phyloP scores from a whole-genome alignment of 306 rosid genomes.

The Cucurbita argyrosperma region DNA sequence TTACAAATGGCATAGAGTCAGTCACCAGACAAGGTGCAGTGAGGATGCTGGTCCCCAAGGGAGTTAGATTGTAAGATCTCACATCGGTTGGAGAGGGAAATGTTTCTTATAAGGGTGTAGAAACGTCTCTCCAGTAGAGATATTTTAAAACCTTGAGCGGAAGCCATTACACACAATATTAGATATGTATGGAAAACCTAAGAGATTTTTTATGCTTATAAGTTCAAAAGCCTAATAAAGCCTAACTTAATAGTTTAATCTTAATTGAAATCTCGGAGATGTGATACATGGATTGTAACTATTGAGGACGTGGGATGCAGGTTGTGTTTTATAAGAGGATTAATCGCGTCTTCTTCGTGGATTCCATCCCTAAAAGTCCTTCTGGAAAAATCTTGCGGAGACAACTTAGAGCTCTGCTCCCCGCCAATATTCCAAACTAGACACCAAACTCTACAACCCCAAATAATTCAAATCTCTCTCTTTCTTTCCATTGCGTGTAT shows the following conservation, averaged over 20 bases:
- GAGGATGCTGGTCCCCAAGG: too few relatives aligned
- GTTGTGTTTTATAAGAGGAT: slow-evolving; percentile 78
- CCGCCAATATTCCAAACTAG: slow-evolving; percentile 19
- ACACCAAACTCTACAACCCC: background rate
- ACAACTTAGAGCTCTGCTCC: slow-evolving; percentile 39
- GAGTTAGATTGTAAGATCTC: too few relatives aligned
- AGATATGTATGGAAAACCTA: background rate
- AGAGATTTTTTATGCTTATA: background rate
- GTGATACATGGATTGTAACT: background rate
- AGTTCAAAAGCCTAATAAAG: background rate
- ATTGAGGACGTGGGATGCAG: slow-evolving; percentile 21
- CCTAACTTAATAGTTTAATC: background rate
- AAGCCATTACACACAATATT: too few relatives aligned
- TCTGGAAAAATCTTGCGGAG: slow-evolving; percentile 50
- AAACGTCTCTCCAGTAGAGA: too few relatives aligned
- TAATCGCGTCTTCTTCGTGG: slow-evolving; percentile 44
- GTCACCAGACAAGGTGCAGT: too few relatives aligned
- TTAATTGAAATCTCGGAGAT: background rate
- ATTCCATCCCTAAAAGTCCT: slow-evolving; percentile 59
- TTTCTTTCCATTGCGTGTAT: background rate
- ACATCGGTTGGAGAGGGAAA: too few relatives aligned
- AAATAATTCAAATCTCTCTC: background rate
- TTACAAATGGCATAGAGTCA: too few relatives aligned
- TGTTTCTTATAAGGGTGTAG: too few relatives aligned
- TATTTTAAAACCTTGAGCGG: too few relatives aligned